Percentiles rank a stretch among this genome's conserved stretches.
These are phyloP conservation scores for Solanum gracilifrons DNA, from an alignment of 257 asterid species.

Conservation along the genomic window DNA sequence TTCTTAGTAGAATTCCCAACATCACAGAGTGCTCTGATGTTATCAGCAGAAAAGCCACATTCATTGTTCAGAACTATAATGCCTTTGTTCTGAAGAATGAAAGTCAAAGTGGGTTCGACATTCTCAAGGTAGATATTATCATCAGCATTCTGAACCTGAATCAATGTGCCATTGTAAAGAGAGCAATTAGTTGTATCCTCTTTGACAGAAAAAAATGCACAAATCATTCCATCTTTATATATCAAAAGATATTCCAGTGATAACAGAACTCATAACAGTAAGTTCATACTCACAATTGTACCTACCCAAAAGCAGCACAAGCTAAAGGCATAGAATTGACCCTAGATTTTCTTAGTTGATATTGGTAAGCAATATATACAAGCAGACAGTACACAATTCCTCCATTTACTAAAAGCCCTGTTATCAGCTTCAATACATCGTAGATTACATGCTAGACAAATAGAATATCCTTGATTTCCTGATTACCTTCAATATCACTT, in stretches of 20 bases:
- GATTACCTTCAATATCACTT: neutral
- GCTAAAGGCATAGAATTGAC: neutral
- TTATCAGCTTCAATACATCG: neutral
- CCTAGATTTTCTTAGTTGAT: neutral
- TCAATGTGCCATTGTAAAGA: neutral
- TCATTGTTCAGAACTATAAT: constrained; percentile 77
- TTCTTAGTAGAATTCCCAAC: constrained; percentile 88
- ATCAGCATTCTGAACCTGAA: constrained; percentile 96
- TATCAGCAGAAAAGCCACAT: constrained; percentile 64
- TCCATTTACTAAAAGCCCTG: neutral
- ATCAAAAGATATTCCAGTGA: neutral
- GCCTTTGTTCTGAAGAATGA: constrained; percentile 71
- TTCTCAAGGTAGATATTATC: constrained; percentile 61
- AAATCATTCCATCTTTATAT: neutral
- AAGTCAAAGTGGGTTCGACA: constrained; percentile 83
- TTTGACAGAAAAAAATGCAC: neutral
- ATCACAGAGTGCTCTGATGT: constrained; percentile 91
- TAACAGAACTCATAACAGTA: neutral
- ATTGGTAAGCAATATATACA: neutral
- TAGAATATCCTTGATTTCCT: neutral
- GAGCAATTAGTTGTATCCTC: neutral
- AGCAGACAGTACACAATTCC: neutral
- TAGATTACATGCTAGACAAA: neutral
- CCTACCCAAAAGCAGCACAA: neutral
- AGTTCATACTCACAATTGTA: neutral